Evolutionary conservation across 805 yeast species (phyloP).

Genomic region (Hanseniaspora clermontiae): DNA sequence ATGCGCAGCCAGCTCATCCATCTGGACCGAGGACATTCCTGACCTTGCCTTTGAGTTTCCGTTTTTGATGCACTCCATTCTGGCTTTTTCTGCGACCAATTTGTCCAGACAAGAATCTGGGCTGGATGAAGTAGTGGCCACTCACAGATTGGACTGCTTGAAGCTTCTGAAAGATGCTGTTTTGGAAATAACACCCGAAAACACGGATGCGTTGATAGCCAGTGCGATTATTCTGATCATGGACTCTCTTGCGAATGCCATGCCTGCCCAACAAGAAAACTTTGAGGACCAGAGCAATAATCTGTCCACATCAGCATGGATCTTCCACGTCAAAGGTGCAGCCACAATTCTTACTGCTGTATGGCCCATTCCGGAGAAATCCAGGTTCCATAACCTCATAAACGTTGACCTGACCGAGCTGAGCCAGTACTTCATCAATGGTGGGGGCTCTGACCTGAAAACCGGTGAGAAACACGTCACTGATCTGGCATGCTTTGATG

Average conservation of each 20-base stretch:
- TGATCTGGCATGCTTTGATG: conserved; percentile 69
- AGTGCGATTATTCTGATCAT: conserved; percentile 77
- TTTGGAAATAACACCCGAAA: conserved; percentile 64
- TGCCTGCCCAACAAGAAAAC: conserved; percentile 26
- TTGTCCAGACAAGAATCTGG: conserved; percentile 64
- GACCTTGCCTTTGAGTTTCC: conserved; percentile 78
- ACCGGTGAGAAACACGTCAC: conserved; percentile 26
- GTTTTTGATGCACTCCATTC: conserved; percentile 78
- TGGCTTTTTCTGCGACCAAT: conserved; percentile 89
- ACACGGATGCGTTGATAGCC: conserved; percentile 88
- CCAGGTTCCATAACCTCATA: conserved; percentile 54
- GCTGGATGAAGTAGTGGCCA: conserved; percentile 66
- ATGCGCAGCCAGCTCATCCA: conserved; percentile 49
- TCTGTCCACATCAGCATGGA: conserved; percentile 87
- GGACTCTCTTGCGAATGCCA: conserved; percentile 90
- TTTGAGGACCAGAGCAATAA: conserved; percentile 18
- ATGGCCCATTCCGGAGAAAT: conserved; percentile 72
- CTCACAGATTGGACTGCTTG: conserved; percentile 79
- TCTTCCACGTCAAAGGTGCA: conserved; percentile 92
- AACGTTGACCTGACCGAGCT: conserved; percentile 84
- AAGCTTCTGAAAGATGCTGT: conserved; percentile 75
- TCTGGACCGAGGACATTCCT: conserved; percentile 84
- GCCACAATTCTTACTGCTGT: conserved; percentile 91
- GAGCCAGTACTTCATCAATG: conserved; percentile 40
- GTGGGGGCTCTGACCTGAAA: conserved; percentile 18